Percentiles rank a stretch among this genome's conserved stretches.
phyloP scores from a whole-genome alignment of 768 basidiomycete species.

The Mycena latifolia region DNA sequence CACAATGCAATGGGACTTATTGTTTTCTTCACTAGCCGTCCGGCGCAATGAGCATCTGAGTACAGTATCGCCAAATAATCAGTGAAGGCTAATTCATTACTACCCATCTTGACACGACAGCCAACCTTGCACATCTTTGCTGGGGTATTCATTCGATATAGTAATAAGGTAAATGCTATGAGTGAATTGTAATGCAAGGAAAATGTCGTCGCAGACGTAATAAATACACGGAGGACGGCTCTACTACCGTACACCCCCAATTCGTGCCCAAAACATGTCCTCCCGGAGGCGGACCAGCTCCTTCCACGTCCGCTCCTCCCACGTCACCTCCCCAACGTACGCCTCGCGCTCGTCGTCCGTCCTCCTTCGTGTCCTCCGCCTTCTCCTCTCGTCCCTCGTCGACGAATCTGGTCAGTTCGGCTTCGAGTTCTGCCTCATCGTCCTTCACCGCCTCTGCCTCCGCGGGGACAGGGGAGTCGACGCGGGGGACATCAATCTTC shows the following conservation, averaged over 20 bases:
- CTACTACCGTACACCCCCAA: conserved; percentile 64
- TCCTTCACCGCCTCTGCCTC: neutral
- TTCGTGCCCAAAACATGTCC: conserved; percentile 89
- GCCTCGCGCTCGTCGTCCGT: conserved; percentile 48
- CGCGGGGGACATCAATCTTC: conserved; percentile 23
- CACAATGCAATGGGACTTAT: no score
- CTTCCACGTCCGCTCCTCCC: conserved; percentile 91
- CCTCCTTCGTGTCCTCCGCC: conserved; percentile 23
- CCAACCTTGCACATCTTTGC: no score
- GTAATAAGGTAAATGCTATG: no score
- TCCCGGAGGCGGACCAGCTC: conserved; percentile 80
- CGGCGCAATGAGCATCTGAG: no score
- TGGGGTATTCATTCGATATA: no score
- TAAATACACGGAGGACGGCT: conserved; percentile 20
- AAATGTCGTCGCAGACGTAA: conserved; percentile 7
- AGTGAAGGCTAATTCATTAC: no score
- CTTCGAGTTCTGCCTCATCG: conserved; percentile 9
- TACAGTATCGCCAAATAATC: no score
- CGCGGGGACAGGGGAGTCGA: conserved; percentile 28
- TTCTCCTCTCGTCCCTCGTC: conserved; percentile 32
- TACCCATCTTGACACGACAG: no score
- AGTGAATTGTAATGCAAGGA: no score
- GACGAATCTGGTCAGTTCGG: conserved; percentile 17
- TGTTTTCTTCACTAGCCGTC: no score
- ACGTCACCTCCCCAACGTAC: conserved; percentile 76